phyloP scores from a whole-genome alignment of 1,139 yeast species.

The Lodderomyces beijingensis region DNA sequence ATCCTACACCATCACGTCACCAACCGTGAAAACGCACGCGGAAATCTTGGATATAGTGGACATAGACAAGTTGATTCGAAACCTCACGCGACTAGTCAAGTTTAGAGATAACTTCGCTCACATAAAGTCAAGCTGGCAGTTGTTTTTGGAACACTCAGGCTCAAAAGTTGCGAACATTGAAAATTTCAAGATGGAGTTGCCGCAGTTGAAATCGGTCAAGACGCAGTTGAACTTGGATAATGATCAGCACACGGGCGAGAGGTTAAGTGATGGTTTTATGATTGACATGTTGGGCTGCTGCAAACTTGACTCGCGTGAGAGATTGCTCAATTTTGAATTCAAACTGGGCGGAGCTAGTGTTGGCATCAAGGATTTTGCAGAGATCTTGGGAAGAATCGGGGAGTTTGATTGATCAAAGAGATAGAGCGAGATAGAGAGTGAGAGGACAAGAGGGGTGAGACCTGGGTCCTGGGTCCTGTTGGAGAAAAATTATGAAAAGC shows the following conservation, averaged over 20 bases:
- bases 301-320: slow-evolving; percentile 25
- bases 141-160: slow-evolving; percentile 24
- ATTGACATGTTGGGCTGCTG: slow-evolving; percentile 45
- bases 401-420: slow-evolving; percentile 18
- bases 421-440: neutral
- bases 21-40: slow-evolving; percentile 10
- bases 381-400: slow-evolving; percentile 38
- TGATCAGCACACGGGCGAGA: slow-evolving; percentile 16
- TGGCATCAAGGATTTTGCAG: slow-evolving; percentile 41
- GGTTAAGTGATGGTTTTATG: slow-evolving; percentile 28
- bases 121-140: slow-evolving; percentile 32
- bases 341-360: slow-evolving; percentile 27
- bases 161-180: slow-evolving; percentile 8
- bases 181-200: slow-evolving; percentile 23
- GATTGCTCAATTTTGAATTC: slow-evolving; percentile 28
- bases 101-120: slow-evolving; percentile 30
- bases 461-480: no score
- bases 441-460: neutral
- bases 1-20: slow-evolving; percentile 28
- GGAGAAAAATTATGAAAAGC: no score
- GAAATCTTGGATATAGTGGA: slow-evolving; percentile 38
- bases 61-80: slow-evolving; percentile 34
- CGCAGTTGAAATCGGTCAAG: slow-evolving; percentile 32
- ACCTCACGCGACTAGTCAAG: slow-evolving; percentile 26
- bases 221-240: slow-evolving; percentile 24